Conservation (phyloP, 1,139 yeast species). For the Pichia sp. region DNA sequence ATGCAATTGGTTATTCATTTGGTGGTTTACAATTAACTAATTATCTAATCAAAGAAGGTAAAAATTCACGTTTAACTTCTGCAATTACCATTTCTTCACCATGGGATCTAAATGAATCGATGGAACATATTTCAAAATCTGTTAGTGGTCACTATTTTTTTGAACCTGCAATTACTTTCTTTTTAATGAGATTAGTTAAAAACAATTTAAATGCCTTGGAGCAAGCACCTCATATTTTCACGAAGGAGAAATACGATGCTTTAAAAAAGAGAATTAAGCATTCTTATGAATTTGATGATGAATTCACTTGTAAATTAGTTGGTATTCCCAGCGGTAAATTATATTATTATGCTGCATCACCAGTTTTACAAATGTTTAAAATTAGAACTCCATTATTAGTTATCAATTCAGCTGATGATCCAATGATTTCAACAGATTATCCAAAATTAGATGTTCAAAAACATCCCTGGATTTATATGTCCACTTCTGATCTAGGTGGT, state of each 20-base stretch:
- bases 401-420: constrained; percentile 75
- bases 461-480: constrained; percentile 51
- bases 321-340: constrained; percentile 64
- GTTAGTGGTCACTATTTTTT: constrained; percentile 51
- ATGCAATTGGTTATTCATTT: constrained; percentile 79
- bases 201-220: constrained; percentile 41
- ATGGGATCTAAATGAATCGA: constrained; percentile 69
- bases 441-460: constrained; percentile 43
- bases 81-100: constrained; percentile 71
- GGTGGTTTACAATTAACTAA: constrained; percentile 78
- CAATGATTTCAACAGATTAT: constrained; percentile 52
- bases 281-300: constrained; percentile 59
- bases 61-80: constrained; percentile 47
- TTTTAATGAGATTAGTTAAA: constrained; percentile 43
- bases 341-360: constrained; percentile 67
- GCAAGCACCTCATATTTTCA: constrained; percentile 32
- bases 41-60: constrained; percentile 68
- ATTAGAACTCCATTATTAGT: constrained; percentile 65
- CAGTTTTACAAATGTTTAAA: constrained; percentile 47
- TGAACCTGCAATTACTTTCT: constrained; percentile 53
- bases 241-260: constrained; percentile 19
- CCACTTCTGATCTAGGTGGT: constrained; percentile 57
- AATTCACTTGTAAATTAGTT: constrained; percentile 61
- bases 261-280: constrained; percentile 32
- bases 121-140: constrained; percentile 43